Conservation (phyloP, 2,329 filamentous ascomycete species). For the Calycina marina region DNA sequence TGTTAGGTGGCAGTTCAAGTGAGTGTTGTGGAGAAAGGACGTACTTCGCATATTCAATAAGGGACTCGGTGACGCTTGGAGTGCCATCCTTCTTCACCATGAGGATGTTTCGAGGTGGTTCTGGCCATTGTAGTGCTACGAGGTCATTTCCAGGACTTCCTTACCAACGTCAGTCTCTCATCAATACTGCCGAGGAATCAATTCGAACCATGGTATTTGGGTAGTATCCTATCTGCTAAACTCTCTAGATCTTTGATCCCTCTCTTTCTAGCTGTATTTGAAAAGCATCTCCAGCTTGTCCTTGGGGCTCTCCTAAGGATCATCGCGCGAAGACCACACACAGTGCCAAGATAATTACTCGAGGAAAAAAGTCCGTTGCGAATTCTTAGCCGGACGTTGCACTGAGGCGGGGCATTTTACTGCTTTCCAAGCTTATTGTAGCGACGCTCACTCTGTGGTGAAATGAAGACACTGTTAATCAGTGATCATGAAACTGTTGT, state of each 20-base stretch:
- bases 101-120: slow-evolving; percentile 52
- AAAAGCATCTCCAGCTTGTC: slow-evolving; percentile 27
- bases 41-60: slow-evolving; percentile 25
- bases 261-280: slow-evolving; percentile 28
- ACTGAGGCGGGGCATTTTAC: too few relatives aligned
- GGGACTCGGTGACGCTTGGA: slow-evolving; percentile 21
- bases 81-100: slow-evolving; percentile 52
- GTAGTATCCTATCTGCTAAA: slow-evolving; percentile 42
- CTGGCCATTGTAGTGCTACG: slow-evolving; percentile 51
- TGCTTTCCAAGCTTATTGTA: too few relatives aligned
- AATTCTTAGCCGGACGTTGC: too few relatives aligned
- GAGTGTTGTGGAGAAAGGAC: background rate
- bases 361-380: too few relatives aligned
- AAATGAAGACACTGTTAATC: too few relatives aligned
- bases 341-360: too few relatives aligned
- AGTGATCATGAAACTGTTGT: too few relatives aligned
- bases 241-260: slow-evolving; percentile 35
- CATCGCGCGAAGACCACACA: slow-evolving; percentile 7
- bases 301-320: slow-evolving; percentile 8
- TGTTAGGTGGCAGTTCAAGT: slow-evolving; percentile 7
- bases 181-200: background rate
- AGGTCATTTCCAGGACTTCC: slow-evolving; percentile 44
- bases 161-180: slow-evolving; percentile 29
- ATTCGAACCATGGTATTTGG: slow-evolving; percentile 41
- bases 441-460: too few relatives aligned